Base-by-base conservation (phyloP, 2,329 filamentous ascomycete species). In the Diplodia scrobiculata region DNA sequence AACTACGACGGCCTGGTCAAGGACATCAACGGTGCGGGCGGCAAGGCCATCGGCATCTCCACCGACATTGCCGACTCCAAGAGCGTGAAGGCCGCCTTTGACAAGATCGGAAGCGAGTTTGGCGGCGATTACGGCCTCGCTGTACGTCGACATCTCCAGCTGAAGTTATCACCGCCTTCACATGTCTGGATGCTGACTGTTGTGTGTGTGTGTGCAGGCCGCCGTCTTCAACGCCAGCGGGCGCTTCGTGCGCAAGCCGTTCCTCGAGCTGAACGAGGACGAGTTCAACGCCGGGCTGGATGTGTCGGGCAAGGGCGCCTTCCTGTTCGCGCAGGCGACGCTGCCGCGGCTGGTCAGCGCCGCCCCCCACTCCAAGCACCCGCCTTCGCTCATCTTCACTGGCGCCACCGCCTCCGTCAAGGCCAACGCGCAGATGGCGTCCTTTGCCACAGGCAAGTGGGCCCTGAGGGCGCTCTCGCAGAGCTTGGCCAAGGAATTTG, bases 331-430 rank as follows among this genome's bases (percentile, higher is more conserved):
- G 0, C 88, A 94, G 75, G 82, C 83, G 2, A 81, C 86, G 0
- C 79, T 96, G 0, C 92, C 92, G 0, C 81, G 89, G 0, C 84
- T 96, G 1, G 83, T 93, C 1, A 76, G 77, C 25, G 58, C 66
- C 6, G 34, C 58, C 14, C 51, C 65, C n/a, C 0, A 78, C 80
- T 51, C 84, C 0, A 81, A 84, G 36, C 78, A 91, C 73, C 91
- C 92, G 4, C 92, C 92, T 0, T 89, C 89, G 0, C 81, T 97
- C 21, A 89, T 97, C 72, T 90, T 96, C 77, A 96, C 92, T 0
- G 92, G 92, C 36, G 92, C 92, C 0, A 96, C 92, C 0, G 92
- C 91, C 0, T 91, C 89, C 0, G 71, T 94, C 19, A 89, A 88
- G 72, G 90, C 90, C 3, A 89, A 87, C 11, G 87, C 91, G 0